A percentile compares a stretch with the other conserved stretches of the same genome.
Conservation (phyloP, 192 early-diverging fungal species). For the Coemansia sp. region DNA sequence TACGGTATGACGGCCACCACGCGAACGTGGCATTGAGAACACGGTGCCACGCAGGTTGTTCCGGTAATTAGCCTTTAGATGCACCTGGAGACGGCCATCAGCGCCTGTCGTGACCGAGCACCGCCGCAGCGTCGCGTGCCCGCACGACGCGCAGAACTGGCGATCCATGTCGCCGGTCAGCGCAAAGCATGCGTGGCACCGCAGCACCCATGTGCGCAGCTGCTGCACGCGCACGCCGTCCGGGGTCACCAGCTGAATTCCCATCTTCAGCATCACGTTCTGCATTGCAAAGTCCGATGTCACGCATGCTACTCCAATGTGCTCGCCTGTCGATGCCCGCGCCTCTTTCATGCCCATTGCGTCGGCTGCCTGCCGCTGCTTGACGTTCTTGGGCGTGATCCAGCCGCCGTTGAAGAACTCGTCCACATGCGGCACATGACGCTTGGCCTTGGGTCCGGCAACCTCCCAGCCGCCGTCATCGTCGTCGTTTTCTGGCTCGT, state of each 20-base stretch:
- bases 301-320: conserved; percentile 80
- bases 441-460: conserved; percentile 27
- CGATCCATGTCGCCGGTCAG: conserved; percentile 82
- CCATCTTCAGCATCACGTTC: conserved; percentile 94
- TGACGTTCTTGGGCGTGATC: conserved; percentile 92
- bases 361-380: conserved; percentile 60
- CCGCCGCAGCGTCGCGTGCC: conserved; percentile 81
- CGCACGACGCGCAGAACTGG: conserved; percentile 93
- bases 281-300: conserved; percentile 96
- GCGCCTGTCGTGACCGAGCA: conserved; percentile 77
- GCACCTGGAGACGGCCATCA: conserved; percentile 75
- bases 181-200: conserved; percentile 92
- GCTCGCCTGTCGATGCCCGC: conserved; percentile 6
- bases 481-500: conserved; percentile 11
- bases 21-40: conserved; percentile 81
- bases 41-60: conserved; percentile 87
- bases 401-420: conserved; percentile 74
- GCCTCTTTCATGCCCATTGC: conserved; percentile 54
- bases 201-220: conserved; percentile 84
- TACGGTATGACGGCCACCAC: conserved; percentile 71
- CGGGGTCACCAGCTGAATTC: conserved; percentile 75
- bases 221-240: conserved; percentile 77
- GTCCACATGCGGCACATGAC: conserved; percentile 35
- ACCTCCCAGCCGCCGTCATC: conserved; percentile 57
- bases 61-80: conserved; percentile 88